Evolutionary conservation across 257 asterid species (phyloP), one percentile per base, ranked within the genome.

Genomic region (Nicotiana attenuata): DNA sequence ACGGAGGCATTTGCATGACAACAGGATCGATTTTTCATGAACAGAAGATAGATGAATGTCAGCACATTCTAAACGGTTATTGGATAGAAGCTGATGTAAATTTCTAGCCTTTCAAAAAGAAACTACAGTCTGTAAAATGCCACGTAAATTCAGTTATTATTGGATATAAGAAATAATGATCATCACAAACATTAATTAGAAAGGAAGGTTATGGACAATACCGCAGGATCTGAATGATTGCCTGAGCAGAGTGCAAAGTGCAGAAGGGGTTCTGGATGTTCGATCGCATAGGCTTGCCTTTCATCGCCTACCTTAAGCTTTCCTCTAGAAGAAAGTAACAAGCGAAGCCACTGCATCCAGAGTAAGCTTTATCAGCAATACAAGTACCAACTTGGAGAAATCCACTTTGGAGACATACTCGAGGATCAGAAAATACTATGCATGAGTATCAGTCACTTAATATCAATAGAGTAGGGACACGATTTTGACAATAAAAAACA

Each of bases 151-250:
- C 60, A 22, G 24, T 45, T 45, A 22, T 22, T 41, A 41, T 20
- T 41, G 13, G 14, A 22, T 41, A 33, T 15, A 69, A 69, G 59
- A 47, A 15, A 31, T 52, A 22, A 14, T 59, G 85, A 26, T 76
- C 10, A 10, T 77, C 50, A 7, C 52, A 57, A 45, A 15, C 20
- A 14, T 11, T 59, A 33, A 56, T 33, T 53, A 38, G 24, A 69
- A 64, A 57, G 2, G 14, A 71, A 71, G 60, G 35, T 19, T 2
- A 57, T 13, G 80, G 69, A 52, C 31, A 68, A 68, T 96, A 96
- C 99, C 86, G 95, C 96, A 4, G 99, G 98, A 88, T 96, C 99
- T 0, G 98, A 96, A 85, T 96, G 98, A 89, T 91, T 91, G 50
- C 98, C 98, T 10, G 94, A 88, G 68, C 97, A 90, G 77, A 96